Evolutionary conservation across 2,329 filamentous ascomycete species (phyloP).

Genomic region (Paramyrothecium sp.): DNA sequence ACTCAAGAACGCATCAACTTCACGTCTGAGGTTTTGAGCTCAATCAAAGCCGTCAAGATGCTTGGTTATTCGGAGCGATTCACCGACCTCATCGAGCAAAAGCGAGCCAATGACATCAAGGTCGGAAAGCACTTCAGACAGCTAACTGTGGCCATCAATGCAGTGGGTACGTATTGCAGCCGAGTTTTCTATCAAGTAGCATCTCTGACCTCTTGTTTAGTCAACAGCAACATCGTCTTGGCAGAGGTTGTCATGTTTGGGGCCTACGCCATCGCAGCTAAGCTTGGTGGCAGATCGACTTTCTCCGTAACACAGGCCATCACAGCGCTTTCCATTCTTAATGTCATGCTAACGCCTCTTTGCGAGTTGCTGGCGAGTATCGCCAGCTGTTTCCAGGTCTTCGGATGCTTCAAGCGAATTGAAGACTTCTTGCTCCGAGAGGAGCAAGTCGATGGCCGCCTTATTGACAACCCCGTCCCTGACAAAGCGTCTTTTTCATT

Average conservation of each 20-base stretch:
- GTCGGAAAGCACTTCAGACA: conserved; percentile 21
- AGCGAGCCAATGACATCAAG: conserved; percentile 21
- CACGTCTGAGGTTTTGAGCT: conserved; percentile 26
- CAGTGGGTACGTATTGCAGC: conserved; percentile 18
- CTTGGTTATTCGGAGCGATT: conserved; percentile 26
- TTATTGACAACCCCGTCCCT: conserved; percentile 5
- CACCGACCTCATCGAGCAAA: conserved; percentile 16
- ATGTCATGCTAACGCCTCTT: conserved; percentile 25
- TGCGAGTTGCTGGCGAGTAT: conserved; percentile 20
- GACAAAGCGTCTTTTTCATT: neutral
- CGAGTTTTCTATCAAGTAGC: neutral
- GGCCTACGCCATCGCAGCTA: conserved; percentile 24
- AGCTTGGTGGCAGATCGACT: conserved; percentile 16
- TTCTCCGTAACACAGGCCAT: conserved; percentile 28
- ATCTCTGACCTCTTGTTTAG: conserved; percentile 7
- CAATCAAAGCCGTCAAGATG: conserved; percentile 33
- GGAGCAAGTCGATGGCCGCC: conserved; percentile 20
- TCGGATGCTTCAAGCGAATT: conserved; percentile 29
- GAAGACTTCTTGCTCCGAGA: conserved; percentile 24
- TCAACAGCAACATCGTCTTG: conserved; percentile 21
- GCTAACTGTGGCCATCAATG: conserved; percentile 23
- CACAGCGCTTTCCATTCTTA: conserved; percentile 26
- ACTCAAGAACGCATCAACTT: conserved; percentile 30
- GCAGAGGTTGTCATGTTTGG: conserved; percentile 28
- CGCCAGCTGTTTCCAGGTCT: conserved; percentile 18